These are phyloP conservation scores for Durio zibethinus DNA, from an alignment of 345 rosid genomes.

Conservation along the genomic window DNA sequence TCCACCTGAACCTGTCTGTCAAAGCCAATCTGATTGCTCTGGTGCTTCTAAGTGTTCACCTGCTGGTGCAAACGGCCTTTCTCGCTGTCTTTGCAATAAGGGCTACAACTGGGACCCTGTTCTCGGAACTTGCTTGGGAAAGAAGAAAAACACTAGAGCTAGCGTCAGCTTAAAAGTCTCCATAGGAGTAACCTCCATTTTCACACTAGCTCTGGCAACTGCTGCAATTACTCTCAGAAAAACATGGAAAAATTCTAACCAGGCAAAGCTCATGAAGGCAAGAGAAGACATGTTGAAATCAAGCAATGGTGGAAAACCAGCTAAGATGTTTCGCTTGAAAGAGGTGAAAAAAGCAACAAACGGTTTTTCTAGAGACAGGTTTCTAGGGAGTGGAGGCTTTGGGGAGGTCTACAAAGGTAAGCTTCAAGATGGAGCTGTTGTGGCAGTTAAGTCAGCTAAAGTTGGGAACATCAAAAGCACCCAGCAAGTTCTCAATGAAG, in stretches of 20 bases:
- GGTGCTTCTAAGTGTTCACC: slow-evolving; percentile 45
- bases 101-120: slow-evolving; percentile 42
- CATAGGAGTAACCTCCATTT: slow-evolving; percentile 28
- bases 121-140: slow-evolving; percentile 34
- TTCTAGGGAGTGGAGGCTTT: slow-evolving; percentile 59
- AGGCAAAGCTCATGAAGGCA: slow-evolving; percentile 39
- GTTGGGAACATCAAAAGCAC: slow-evolving; percentile 65
- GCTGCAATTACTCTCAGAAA: slow-evolving; percentile 21
- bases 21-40: slow-evolving; percentile 41
- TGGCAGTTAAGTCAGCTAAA: slow-evolving; percentile 60
- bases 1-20: slow-evolving; percentile 47
- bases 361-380: slow-evolving; percentile 38
- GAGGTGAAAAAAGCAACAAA: slow-evolving; percentile 55
- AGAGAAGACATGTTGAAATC: slow-evolving; percentile 48
- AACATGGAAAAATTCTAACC: slow-evolving; percentile 14
- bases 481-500: slow-evolving; percentile 61
- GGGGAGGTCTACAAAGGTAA: slow-evolving; percentile 65
- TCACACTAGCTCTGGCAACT: slow-evolving; percentile 15
- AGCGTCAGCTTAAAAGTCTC: slow-evolving; percentile 32
- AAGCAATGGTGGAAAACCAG: slow-evolving; percentile 41
- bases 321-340: slow-evolving; percentile 44
- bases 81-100: slow-evolving; percentile 46
- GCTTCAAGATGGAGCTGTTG: slow-evolving; percentile 46
- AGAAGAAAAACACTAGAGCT: slow-evolving; percentile 21
- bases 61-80: slow-evolving; percentile 18